Percentiles rank a stretch among this genome's conserved stretches.
These are phyloP conservation scores for Patellifolia procumbens DNA, from an alignment of 179 eudicot species.

Conservation along the genomic window DNA sequence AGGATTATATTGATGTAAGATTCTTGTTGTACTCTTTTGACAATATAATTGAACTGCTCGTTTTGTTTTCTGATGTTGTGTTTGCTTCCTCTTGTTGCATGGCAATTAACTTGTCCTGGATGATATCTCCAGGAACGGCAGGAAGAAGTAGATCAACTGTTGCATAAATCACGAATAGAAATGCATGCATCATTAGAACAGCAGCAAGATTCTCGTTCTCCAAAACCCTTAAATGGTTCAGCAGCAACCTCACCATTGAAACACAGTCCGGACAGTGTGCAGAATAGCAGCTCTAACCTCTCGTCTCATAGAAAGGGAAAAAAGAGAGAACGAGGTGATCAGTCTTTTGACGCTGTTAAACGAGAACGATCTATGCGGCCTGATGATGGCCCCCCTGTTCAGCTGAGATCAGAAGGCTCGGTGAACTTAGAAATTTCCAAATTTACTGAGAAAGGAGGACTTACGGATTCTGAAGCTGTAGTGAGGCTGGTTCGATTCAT, in stretches of 20 bases:
- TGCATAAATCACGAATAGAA: constrained; percentile 55
- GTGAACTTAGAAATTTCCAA: constrained; percentile 74
- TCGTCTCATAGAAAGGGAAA: constrained; percentile 69
- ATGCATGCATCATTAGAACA: constrained; percentile 69
- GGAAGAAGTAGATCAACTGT: constrained; percentile 73
- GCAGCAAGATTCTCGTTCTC: constrained; percentile 81
- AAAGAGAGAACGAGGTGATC: constrained; percentile 84
- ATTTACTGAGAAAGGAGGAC: constrained; percentile 79
- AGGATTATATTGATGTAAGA: constrained; percentile 80
- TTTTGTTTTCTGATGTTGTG: not conserved
- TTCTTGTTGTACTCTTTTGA: not conserved
- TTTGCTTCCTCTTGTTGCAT: not conserved
- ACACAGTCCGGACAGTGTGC: constrained; percentile 66
- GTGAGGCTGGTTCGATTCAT: constrained; percentile 81
- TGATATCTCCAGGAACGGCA: constrained; percentile 61
- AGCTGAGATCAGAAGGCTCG: constrained; percentile 44
- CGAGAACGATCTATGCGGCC: constrained; percentile 58
- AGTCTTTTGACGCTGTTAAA: constrained; percentile 55
- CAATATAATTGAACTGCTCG: not conserved
- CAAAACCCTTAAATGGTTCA: constrained; percentile 64
- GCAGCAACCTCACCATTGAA: constrained; percentile 61
- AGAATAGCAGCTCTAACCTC: constrained; percentile 43
- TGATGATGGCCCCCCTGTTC: constrained; percentile 63
- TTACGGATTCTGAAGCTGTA: constrained; percentile 66
- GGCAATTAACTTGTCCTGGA: not conserved